Base-by-base conservation (phyloP, 352 stramenopile species). In the Globisporangium yorkense region DNA sequence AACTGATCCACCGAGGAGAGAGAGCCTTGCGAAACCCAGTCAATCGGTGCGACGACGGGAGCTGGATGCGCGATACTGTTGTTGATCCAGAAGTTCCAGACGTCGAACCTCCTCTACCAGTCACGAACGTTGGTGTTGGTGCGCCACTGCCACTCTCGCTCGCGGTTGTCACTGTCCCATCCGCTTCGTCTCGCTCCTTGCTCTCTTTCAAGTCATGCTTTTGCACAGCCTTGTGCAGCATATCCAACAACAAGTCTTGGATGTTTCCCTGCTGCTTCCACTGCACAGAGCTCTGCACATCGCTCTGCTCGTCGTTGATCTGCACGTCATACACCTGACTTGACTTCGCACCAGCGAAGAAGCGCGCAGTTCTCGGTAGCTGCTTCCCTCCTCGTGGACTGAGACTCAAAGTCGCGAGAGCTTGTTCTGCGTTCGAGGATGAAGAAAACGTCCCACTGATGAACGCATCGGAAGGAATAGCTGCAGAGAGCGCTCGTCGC, bases 201-300 rank as follows among this genome's bases (percentile, higher is more conserved):
- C 54, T 76, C 60, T 85, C 75, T 59, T 91, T 91, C 31, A 89
- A 33, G 51, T 91, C 81, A 33, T 83, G 70, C 31, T 91, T 91
- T 54, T 87, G 77, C 5, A 88, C 78, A 1, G 78, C 81, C 52
- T 87, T 88, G 21, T 76, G 50, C 18, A 91, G 53, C 31, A 85
- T 76, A 51, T 87, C 74, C 5, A 91, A 54, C 13, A 91, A 59
- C 35, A 91, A 61, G 37, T 86, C 71, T 50, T 88, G 78, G 8
- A 84, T 63, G 43, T 75, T 74, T 13, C 70, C 63, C 47, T 89
- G 79, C 4, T 74, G 67, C 20, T 57, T 43, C 51, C 18, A 41
- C n/a, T 63, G 64, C 12, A 50, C 51, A 33, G 24, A 53, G 35
- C 29, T 43, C 15, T 13, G 43, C n/a, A 15, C 52, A n/a, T 27